Percentiles rank a stretch among this genome's conserved stretches.
Conservation (phyloP, 345 rosid species). For the Eutrema heterophyllum region DNA sequence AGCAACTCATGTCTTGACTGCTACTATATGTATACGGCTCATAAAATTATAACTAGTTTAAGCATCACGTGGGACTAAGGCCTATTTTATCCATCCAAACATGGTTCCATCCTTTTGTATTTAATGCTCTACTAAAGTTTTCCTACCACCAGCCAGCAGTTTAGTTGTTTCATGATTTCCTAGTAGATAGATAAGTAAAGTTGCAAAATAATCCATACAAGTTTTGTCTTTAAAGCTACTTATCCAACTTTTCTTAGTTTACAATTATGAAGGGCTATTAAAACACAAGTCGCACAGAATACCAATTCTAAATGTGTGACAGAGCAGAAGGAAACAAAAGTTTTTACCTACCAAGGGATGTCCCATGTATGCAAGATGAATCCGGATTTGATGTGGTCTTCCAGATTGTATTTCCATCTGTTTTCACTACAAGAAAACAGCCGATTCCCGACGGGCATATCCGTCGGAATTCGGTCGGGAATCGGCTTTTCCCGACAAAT, state of each 20-base stretch:
- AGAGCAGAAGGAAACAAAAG: neutral
- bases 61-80: neutral
- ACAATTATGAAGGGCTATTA: neutral
- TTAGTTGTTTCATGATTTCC: neutral
- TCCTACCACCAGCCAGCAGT: neutral
- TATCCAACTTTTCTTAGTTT: neutral
- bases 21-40: neutral
- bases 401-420: conserved; percentile 92
- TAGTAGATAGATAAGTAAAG: neutral
- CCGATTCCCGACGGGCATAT: no score
- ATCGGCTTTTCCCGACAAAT: no score
- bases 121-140: neutral
- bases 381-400: conserved; percentile 88
- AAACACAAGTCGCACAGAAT: neutral
- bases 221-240: neutral
- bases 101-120: neutral
- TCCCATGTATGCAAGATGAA: conserved; percentile 85
- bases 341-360: conserved; percentile 73
- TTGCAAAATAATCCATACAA: neutral
- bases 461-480: no score
- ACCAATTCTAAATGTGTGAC: neutral
- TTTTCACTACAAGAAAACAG: no score
- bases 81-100: neutral
- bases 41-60: neutral
- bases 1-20: neutral